Conservation (phyloP, 2,329 filamentous ascomycete species). For the Chrysoporthe deuterocubensis region DNA sequence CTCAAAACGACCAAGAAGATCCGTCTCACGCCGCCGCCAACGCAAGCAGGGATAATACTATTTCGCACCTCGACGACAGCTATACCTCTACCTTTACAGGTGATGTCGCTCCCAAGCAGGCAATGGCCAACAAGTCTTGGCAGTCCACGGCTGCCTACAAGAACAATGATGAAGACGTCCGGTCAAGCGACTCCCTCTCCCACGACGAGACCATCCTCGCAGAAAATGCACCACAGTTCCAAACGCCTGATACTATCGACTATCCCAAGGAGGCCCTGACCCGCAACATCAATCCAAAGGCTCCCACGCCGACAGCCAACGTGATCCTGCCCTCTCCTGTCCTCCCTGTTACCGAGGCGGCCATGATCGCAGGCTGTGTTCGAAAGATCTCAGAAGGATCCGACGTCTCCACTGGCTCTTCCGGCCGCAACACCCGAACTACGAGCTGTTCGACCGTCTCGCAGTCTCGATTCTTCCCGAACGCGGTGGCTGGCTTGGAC, state of each 20-base stretch:
- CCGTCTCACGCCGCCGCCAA: background rate
- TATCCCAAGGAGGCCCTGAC: background rate
- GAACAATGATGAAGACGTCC: background rate
- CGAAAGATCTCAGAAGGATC: background rate
- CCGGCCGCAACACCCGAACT: background rate
- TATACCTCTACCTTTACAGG: background rate
- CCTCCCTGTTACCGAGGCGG: background rate
- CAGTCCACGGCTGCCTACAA: background rate
- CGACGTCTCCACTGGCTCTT: background rate
- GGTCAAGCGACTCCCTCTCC: no score
- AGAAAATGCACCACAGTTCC: background rate
- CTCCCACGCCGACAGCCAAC: background rate
- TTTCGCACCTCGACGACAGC: background rate
- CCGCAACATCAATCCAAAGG: background rate
- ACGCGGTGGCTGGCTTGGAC: background rate
- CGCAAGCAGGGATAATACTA: background rate
- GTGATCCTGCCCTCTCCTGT: background rate
- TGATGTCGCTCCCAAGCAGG: background rate
- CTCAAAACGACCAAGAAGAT: background rate
- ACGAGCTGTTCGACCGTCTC: background rate
- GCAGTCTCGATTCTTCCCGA: conserved; percentile 9
- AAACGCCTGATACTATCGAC: no score
- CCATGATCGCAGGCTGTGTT: background rate
- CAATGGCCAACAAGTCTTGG: background rate
- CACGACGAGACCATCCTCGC: background rate